Evolutionary conservation across 805 yeast species (phyloP).

Genomic region (Starmerella asiatica): DNA sequence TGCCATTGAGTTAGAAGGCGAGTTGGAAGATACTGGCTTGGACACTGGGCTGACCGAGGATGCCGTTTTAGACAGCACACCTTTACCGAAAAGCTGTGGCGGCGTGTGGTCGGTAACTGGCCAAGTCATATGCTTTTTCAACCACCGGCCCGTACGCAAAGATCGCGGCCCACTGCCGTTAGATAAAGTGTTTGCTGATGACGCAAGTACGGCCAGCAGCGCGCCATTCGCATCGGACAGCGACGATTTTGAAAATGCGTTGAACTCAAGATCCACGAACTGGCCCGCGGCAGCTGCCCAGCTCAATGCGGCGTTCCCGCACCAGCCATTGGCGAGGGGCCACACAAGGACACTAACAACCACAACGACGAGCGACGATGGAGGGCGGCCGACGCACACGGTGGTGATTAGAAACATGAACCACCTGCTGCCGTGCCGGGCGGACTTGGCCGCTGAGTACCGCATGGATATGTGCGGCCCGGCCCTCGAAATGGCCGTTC

Average conservation of each 20-base stretch:
- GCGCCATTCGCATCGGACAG: constrained; percentile 16
- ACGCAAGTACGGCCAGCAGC: constrained; percentile 8
- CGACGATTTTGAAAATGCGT: constrained; percentile 16
- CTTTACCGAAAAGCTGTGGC: constrained; percentile 87
- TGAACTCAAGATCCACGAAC: constrained; percentile 1
- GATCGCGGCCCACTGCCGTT: constrained; percentile 18
- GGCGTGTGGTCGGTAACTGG: constrained; percentile 78
- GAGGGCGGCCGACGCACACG: constrained; percentile 1
- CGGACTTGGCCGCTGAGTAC: constrained; percentile 39
- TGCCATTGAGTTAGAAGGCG: neutral
- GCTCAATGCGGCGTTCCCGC: neutral
- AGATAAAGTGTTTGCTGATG: constrained; percentile 21
- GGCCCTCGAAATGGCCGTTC: constrained; percentile 50
- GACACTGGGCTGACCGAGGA: constrained; percentile 26
- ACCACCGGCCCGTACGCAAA: constrained; percentile 24
- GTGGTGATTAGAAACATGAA: constrained; percentile 33
- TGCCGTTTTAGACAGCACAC: constrained; percentile 58
- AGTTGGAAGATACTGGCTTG: constrained; percentile 25
- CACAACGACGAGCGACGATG: constrained; percentile 2
- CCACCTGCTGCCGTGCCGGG: constrained; percentile 60
- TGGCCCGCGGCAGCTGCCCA: constrained; percentile 17
- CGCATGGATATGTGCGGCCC: constrained; percentile 27
- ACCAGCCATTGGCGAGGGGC: neutral
- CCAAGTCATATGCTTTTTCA: constrained; percentile 66
- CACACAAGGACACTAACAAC: neutral